A percentile compares a stretch with the other conserved stretches of the same genome.
phyloP scores from a whole-genome alignment of 2,329 filamentous ascomycete genomes.

The Claviceps digitariae region DNA sequence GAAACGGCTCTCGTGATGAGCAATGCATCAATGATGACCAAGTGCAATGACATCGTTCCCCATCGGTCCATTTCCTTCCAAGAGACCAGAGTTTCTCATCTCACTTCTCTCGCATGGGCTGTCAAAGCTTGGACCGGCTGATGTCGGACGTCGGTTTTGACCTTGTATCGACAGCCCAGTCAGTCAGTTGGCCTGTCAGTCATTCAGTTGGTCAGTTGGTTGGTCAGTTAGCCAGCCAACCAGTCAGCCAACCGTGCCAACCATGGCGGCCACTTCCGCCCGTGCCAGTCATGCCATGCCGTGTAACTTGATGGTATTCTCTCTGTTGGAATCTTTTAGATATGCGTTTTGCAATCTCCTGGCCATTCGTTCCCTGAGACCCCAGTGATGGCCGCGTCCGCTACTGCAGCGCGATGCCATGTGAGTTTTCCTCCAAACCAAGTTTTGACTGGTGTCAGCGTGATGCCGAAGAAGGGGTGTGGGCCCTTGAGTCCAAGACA shows the following conservation, averaged over 20 bases:
- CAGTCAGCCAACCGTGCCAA: neutral
- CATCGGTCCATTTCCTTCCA: neutral
- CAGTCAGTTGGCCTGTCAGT: neutral
- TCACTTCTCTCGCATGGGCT: too few relatives aligned
- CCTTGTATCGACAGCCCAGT: neutral
- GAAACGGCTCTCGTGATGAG: neutral
- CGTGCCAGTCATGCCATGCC: neutral
- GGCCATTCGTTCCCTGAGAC: neutral
- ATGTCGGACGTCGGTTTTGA: neutral
- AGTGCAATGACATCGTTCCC: neutral
- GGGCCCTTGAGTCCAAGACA: neutral
- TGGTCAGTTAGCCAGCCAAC: too few relatives aligned
- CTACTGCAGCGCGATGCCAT: neutral
- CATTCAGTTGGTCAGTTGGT: neutral
- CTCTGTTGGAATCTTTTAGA: neutral
- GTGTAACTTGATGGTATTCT: neutral
- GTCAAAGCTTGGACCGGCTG: too few relatives aligned
- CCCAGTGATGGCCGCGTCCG: neutral
- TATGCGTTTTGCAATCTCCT: neutral
- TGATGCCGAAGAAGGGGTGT: neutral
- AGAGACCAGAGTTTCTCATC: neutral
- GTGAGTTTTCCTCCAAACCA: neutral
- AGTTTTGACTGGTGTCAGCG: neutral
- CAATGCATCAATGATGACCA: too few relatives aligned
- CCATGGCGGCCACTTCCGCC: neutral